Evolutionary conservation across 768 basidiomycete genomes (phyloP).

Genomic region (Boletus barrowsii): DNA sequence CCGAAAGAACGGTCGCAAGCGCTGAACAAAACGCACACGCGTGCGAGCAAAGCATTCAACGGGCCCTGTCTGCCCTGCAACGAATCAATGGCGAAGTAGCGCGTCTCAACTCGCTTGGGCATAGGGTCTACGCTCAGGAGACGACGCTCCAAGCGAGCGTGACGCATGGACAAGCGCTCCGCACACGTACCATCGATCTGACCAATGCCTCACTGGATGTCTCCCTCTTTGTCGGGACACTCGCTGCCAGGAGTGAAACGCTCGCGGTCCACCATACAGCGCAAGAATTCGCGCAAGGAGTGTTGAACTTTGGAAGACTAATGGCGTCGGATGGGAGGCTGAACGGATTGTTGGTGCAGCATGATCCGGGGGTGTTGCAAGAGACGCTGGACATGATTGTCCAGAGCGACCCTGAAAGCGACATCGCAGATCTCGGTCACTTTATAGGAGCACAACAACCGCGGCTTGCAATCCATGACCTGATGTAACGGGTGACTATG

Average conservation of each 20-base stretch:
- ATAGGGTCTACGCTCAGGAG: conserved; percentile 2
- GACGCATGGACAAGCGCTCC: conserved; percentile 2
- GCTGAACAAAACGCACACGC: conserved; percentile 1
- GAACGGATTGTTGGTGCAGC: conserved; percentile 2
- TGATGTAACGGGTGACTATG: conserved; percentile 5
- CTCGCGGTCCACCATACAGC: conserved; percentile 8
- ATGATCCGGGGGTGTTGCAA: conserved; percentile 5
- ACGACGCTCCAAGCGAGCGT: conserved; percentile 8
- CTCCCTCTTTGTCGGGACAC: conserved; percentile 11
- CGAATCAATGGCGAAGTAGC: conserved; percentile 1
- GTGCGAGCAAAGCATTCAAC: conserved; percentile 10
- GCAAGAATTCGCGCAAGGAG: conserved; percentile 6
- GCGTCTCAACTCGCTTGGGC: conserved; percentile 2
- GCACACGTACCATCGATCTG: conserved; percentile 13
- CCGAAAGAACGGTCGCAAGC: conserved; percentile 6
- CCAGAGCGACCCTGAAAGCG: not conserved
- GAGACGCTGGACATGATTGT: conserved; percentile 13
- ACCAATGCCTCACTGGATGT: conserved; percentile 16
- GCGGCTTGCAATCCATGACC: not conserved
- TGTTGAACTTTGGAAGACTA: conserved; percentile 9
- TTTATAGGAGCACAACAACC: not conserved
- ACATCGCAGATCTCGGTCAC: not conserved
- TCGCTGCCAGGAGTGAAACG: conserved; percentile 16
- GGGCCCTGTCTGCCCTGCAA: not conserved
- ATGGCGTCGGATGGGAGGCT: conserved; percentile 4